Base-by-base conservation (phyloP, 331 rosid species). In the Pyracantha coccinea region DNA sequence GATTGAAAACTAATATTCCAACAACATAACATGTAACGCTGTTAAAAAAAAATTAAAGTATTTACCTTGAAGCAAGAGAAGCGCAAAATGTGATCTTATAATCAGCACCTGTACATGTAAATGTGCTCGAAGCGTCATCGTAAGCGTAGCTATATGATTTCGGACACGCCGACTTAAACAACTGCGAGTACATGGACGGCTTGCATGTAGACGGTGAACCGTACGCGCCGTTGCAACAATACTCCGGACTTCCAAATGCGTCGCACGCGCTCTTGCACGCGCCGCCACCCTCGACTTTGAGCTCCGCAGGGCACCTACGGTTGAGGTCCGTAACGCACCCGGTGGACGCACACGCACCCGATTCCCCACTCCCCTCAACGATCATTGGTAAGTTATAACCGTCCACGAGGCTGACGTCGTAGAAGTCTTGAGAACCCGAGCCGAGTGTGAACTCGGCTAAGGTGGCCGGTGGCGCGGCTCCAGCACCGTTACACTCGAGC, bases 381-480 rank as follows among this genome's bases (percentile, higher is more conserved):
- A 80, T n/a, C 85, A 84, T 80, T 9, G 83, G 80, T 7, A 84
- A 52, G 58, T 84, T 84, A 35, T 80, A 84, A 19, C 87, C 87
- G 64, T 84, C 87, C 11, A 84, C 87, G 1, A 84, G 69, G 73
- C 87, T 84, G 12, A 80, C 85, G 53, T 84, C 87, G 68, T 84
- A 84, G 54, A 84, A 84, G 33, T 84, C 87, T 33, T 14, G 72
- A 33, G 80, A 35, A 2, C 77, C 78, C 0, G 87, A 74, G 4
- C 87, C 87, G 53, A 84, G 85, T 3, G 87, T 84, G 75, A 84
- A 84, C 83, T 84, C 87, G 4, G 85, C 87, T 19, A 84, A 67
- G n/a, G 87, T 84, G 3, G 87, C 87, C 11, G 87, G 87, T 1
- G 85, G 87, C 2, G 65, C 33, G 0, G 87, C 87, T 21, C 87